Base-by-base conservation (phyloP, 176 grass and related monocot genomes). In the Thalia dealbata region DNA sequence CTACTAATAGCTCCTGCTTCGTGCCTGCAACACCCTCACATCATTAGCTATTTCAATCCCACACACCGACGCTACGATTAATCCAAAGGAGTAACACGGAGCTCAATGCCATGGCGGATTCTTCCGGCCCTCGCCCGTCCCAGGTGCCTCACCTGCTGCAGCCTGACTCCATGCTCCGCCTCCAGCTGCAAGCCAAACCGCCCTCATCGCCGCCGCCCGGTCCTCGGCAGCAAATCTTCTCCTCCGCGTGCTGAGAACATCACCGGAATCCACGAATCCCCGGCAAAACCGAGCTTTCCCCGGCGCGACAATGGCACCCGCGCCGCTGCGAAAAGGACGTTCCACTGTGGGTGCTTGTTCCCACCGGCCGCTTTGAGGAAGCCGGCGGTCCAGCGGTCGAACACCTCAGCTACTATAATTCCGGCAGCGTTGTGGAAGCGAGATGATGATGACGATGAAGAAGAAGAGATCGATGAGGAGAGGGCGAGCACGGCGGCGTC, bases 271-370 rank as follows among this genome's bases (percentile, higher is more conserved):
- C 23, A 14, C 18, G 54, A 48, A 48, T 48, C 45, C 45, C 45
- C 11, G 13, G 16, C 13, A 58, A n/a, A 7, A 58, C 18, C 54
- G 3, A 58, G 21, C 21, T 15, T 21, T n/a, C 16, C 14, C 18
- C 74, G 78, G 52, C 81, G 74, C 79, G 83, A 79, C 25, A 87
- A 84, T 54, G 72, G 76, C 71, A 72, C 81, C 18, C 74, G 70
- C 41, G 81, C 85, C 14, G 3, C 38, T 12, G 22, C 56, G 52
- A n/a, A 3, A 26, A 76, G 46, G 29, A 72, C 80, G 66, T 89
- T 85, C 79, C 77, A 41, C 26, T 91, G 86, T 76, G 70, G 63
- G 56, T 96, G 92, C 26, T 70, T 91, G 61, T 85, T 79, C 63
- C 62, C 91, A 30, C 92, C 86, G 7, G 64, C 79, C n/a, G 66